These are phyloP conservation scores for Fusarium pseudograminearum DNA, from an alignment of 2,329 filamentous ascomycete species.

Conservation along the genomic window DNA sequence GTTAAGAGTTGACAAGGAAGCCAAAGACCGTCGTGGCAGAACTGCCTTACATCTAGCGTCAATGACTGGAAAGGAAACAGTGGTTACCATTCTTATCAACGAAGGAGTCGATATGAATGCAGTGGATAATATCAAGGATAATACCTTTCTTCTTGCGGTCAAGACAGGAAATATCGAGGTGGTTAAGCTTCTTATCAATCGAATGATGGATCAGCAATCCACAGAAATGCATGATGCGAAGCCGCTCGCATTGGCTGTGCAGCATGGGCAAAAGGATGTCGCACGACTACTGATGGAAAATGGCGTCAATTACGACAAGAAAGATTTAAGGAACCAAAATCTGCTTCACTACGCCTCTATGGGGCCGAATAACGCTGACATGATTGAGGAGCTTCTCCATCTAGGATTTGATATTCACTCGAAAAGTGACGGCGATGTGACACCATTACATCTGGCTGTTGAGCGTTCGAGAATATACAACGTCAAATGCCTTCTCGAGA, in stretches of 20 bases:
- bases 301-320: not conserved
- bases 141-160: not conserved
- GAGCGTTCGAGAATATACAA: accelerated
- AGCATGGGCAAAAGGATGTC: accelerated
- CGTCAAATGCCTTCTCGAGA: not conserved
- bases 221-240: accelerated
- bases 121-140: accelerated
- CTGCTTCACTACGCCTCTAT: not conserved
- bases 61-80: not conserved
- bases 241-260: accelerated
- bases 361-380: accelerated
- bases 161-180: accelerated
- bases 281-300: not conserved
- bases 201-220: not conserved
- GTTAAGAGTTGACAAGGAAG: accelerated
- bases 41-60: not conserved
- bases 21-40: not conserved
- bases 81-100: not conserved
- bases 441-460: accelerated
- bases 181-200: not conserved
- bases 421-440: accelerated
- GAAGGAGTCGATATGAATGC: not conserved
- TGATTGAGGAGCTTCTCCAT: not conserved
- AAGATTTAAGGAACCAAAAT: accelerated
- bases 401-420: not conserved